phyloP scores from a whole-genome alignment of 306 rosid genomes.

The Senna siamea region DNA sequence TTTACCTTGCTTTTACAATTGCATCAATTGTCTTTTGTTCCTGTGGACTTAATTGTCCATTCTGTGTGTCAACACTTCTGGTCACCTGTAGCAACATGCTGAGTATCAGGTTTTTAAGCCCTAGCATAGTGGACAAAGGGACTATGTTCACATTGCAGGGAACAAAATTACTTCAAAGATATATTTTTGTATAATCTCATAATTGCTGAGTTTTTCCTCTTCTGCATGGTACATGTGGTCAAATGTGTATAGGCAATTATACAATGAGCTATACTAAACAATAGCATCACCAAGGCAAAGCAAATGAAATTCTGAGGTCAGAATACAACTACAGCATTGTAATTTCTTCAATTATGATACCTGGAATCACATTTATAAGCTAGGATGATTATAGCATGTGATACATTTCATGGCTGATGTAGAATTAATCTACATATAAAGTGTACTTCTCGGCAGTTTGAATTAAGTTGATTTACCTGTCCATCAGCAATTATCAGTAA shows the following conservation, averaged over 20 bases:
- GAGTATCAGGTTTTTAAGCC: conserved; percentile 15
- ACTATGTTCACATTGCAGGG: background rate
- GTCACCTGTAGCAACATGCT: conserved; percentile 64
- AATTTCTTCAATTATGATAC: conserved; percentile 28
- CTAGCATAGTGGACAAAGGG: background rate
- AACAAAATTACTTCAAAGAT: background rate
- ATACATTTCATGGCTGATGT: background rate
- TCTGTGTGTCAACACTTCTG: conserved; percentile 71
- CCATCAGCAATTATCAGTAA: conserved; percentile 94
- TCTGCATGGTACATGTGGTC: background rate
- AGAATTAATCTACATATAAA: conserved; percentile 5
- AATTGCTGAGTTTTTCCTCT: conserved; percentile 10
- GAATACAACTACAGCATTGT: conserved; percentile 9
- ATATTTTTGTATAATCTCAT: conserved; percentile 4
- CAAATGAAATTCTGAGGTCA: conserved; percentile 7
- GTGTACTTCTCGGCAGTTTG: background rate
- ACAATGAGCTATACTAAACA: conserved; percentile 2
- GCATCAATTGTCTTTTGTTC: conserved; percentile 81
- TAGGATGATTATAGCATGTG: background rate
- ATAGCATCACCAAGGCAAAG: conserved; percentile 25
- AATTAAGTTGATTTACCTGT: conserved; percentile 56
- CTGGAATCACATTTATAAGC: conserved; percentile 10
- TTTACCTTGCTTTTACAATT: conserved; percentile 90
- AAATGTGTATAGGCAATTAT: background rate
- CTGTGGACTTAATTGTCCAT: conserved; percentile 72